Percentiles rank a stretch among this genome's conserved stretches.
phyloP scores from a whole-genome alignment of 768 basidiomycete species.

The Podaxis rugospora region DNA sequence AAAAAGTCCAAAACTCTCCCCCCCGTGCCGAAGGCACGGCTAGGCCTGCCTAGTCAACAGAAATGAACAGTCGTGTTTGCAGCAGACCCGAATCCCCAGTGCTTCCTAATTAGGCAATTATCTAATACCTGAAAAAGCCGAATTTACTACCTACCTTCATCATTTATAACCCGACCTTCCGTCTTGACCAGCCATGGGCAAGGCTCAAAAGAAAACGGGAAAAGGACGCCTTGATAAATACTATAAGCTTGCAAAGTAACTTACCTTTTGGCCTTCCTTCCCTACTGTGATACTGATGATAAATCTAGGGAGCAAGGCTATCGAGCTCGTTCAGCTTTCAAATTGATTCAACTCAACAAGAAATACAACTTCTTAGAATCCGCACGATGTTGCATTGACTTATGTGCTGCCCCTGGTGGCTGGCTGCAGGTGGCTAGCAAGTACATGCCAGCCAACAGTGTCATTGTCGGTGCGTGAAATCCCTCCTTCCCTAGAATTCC shows the following conservation, averaged over 20 bases:
- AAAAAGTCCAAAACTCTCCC: no score
- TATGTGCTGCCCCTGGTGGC: constrained; percentile 98
- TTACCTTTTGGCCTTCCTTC: background rate
- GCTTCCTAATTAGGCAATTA: background rate
- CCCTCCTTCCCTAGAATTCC: background rate
- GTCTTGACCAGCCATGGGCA: constrained; percentile 45
- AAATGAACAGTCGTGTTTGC: no score
- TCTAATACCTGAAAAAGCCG: background rate
- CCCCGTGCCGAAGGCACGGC: no score
- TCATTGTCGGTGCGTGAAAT: constrained; percentile 73
- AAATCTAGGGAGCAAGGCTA: constrained; percentile 90
- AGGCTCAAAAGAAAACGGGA: constrained; percentile 92
- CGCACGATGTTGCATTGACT: constrained; percentile 91
- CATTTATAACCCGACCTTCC: background rate
- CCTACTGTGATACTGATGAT: constrained; percentile 6
- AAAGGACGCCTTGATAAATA: constrained; percentile 96
- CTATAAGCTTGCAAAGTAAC: constrained; percentile 90
- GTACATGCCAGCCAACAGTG: constrained; percentile 90
- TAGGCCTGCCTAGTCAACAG: no score
- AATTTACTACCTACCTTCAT: constrained; percentile 7
- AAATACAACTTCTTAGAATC: constrained; percentile 91
- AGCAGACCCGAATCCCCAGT: constrained; percentile 7
- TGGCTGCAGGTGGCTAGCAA: constrained; percentile 99
- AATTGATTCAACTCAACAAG: constrained; percentile 97
- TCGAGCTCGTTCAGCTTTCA: constrained; percentile 98